Evolutionary conservation across 495 filamentous ascomycete genomes (phyloP), one percentile per base, ranked within the genome.

Genomic region (Xylaria intraflava): DNA sequence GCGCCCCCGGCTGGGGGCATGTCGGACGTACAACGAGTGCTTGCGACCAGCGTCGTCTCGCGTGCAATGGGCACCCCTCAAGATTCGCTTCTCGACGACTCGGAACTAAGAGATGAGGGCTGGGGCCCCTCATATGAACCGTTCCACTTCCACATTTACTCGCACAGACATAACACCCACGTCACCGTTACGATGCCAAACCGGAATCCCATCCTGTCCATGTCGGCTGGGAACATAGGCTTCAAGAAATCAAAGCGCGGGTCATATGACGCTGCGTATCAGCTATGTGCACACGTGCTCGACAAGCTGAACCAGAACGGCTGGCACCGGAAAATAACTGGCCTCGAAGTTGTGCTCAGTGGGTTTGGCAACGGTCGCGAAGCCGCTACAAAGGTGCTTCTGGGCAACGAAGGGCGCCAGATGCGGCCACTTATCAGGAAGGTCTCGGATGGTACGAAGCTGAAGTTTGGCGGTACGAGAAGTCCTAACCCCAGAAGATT

Each of bases 401-500:
- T 98, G 61, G 90, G 94, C 16, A 83, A 73, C 38, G 92, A 97
- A 67, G 93, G 93, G 46, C 83, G 78, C 64, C 62, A 72, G 58
- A 58, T 98, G 42, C 81, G 89, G 56, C 70, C 72, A 14, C 80
- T 83, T 72, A 81, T 97, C 55, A 72, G 75, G 46, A 82, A 82
- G 60, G 88, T 97, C 33, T 78, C 84, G 20, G 93, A 98, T 76
- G 70, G 79, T 30, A 95, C 90, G 42, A 84, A 87, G 62, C 65
- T 97, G 65, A 98, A 97, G 72, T 95, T 96, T 74, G 93, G 94
- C 72, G 94, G 93, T 63, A 90, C 89, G 55, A 87, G 91, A 69
- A 89, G 88, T 74, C 76, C 74, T 65, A 87, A 81, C 62, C 81
- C 81, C 35, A 90, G 90, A 66, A 83, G 93, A 75, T 72, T 96